Base-by-base conservation (phyloP, 192 early-diverging fungal genomes). In the Phycomyces nitens region DNA sequence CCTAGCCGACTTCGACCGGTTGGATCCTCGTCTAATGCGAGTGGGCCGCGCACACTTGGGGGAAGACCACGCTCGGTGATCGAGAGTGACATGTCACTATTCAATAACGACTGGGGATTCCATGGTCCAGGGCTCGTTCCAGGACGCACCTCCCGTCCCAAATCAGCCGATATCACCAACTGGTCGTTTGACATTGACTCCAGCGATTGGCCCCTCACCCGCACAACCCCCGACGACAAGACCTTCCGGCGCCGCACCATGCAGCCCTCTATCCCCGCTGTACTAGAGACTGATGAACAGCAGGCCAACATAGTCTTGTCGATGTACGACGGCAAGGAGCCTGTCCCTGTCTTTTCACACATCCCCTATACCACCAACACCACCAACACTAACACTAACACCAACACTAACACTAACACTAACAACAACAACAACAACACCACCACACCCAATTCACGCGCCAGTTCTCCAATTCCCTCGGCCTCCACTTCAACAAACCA, bases 91-190 rank as follows among this genome's bases (percentile, higher is more conserved):
- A 20, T 56, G 38, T 52, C 52, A 11, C 47, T 72, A 11, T 62
- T 72, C 16, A 47, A 42, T 18, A 66, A 47, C n/a, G 57, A 62
- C 22, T 72, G 71, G 71, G 22, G 58, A 7, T 61, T 60, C 21
- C 11, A 40, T 15, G 15, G 12, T 20, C 18, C 43, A 15, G 40
- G 41, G 20, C 40, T 24, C 18, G 53, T 16, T 41, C 22, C 53
- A 27, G 27, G 12, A 29, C 43, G 26, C 38, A 53, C 27, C 21
- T 62, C 59, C 52, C 42, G 74, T 41, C 74, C 74, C 41, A 75
- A 71, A 34, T 75, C 74, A 39, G 74, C 74, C 22, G 74, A 75
- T 56, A 42, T 75, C 14, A 60, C 68, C 27, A 63, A 70, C 11
- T 75, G 74, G 74, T 70, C 67, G 39, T 62, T 69, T 53, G 42